Conservation (phyloP, 2,329 filamentous ascomycete species). For the Xylogone sp. region DNA sequence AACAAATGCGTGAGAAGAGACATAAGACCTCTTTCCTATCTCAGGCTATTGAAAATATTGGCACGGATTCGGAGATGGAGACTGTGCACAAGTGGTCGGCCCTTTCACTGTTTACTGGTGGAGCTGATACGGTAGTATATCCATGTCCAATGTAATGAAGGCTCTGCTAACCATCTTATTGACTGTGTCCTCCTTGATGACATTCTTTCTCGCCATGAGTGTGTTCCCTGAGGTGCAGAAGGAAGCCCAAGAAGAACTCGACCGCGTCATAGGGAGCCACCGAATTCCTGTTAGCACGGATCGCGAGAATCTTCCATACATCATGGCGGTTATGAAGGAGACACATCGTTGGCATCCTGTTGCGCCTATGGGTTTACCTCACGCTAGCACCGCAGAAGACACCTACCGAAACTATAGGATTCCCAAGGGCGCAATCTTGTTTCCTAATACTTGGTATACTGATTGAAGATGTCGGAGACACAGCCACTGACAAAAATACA, state of each 20-base stretch:
- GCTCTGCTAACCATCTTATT: slow-evolving; percentile 35
- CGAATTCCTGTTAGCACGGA: slow-evolving; percentile 43
- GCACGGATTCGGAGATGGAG: slow-evolving; percentile 28
- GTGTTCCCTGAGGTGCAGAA: slow-evolving; percentile 39
- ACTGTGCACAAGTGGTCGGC: slow-evolving; percentile 38
- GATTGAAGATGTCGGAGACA: neutral
- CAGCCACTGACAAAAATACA: slow-evolving; percentile 2
- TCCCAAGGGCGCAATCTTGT: slow-evolving; percentile 42
- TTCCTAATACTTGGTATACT: slow-evolving; percentile 12
- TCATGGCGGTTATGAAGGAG: slow-evolving; percentile 42
- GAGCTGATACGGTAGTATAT: slow-evolving; percentile 34
- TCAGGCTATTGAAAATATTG: slow-evolving; percentile 31
- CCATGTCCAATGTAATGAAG: slow-evolving; percentile 29
- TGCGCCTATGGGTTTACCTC: slow-evolving; percentile 47
- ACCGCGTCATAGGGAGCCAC: slow-evolving; percentile 39
- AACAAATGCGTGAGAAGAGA: slow-evolving; percentile 31
- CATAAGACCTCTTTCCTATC: slow-evolving; percentile 36
- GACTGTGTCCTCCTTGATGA: slow-evolving; percentile 28
- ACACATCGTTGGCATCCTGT: slow-evolving; percentile 40
- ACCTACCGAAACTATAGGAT: slow-evolving; percentile 51
- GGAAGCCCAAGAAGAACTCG: slow-evolving; percentile 43
- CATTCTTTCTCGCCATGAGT: slow-evolving; percentile 37
- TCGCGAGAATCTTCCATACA: slow-evolving; percentile 34
- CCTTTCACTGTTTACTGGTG: slow-evolving; percentile 36
- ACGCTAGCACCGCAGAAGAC: slow-evolving; percentile 48